Conservation (phyloP, 371 early-diverging fungal genomes). For the Mortierella sp. region DNA sequence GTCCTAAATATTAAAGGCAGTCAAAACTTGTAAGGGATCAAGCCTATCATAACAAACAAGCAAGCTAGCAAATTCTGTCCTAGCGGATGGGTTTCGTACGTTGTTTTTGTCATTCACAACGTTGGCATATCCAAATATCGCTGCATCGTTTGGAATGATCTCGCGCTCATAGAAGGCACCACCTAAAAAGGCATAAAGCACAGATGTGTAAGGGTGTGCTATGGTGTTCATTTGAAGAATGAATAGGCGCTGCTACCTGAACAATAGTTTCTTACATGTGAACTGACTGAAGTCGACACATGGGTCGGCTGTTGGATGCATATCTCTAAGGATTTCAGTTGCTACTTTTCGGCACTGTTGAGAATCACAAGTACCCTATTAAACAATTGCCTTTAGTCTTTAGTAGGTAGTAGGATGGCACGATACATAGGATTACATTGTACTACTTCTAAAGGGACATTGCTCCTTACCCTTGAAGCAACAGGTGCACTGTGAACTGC, state of each 20-base stretch:
- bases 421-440: no score
- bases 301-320: neutral
- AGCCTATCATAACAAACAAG: neutral
- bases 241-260: neutral
- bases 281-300: conserved; percentile 1
- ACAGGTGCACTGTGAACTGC: conserved; percentile 12
- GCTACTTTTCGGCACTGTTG: neutral
- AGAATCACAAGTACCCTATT: neutral
- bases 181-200: neutral
- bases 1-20: neutral
- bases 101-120: neutral
- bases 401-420: no score
- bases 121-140: neutral
- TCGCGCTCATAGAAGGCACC: conserved; percentile 15
- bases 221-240: no score
- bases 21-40: neutral
- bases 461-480: neutral
- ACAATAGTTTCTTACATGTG: neutral
- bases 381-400: neutral
- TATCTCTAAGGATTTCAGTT: neutral
- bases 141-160: neutral
- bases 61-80: neutral
- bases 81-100: neutral
- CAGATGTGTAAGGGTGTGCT: neutral
- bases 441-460: no score